A percentile compares a stretch with the other conserved stretches of the same genome.
Evolutionary conservation across 2,329 filamentous ascomycete species (phyloP).

Genomic region (Grosmannia serpens): DNA sequence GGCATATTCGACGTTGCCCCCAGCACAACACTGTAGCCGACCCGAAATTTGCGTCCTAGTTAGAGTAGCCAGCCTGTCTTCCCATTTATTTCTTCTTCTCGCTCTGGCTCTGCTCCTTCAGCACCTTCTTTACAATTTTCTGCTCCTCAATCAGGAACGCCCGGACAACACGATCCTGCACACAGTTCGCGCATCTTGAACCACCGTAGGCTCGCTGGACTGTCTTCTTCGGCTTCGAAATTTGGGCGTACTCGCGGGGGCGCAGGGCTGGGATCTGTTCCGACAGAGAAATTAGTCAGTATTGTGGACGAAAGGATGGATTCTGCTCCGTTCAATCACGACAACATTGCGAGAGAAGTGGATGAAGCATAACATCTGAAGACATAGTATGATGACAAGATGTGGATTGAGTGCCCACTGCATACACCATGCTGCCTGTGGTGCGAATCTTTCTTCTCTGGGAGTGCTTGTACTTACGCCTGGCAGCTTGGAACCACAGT

Average conservation of each 20-base stretch:
- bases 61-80: neutral
- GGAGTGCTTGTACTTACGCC: conserved; percentile 61
- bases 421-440: neutral
- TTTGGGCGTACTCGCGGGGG: conserved; percentile 91
- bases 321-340: neutral
- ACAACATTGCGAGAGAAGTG: neutral
- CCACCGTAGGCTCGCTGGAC: conserved; percentile 98
- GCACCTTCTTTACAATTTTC: conserved; percentile 99
- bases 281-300: neutral
- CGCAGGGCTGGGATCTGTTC: conserved; percentile 70
- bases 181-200: conserved; percentile 96
- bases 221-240: conserved; percentile 99
- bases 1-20: neutral
- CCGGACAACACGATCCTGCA: conserved; percentile 93
- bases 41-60: neutral
- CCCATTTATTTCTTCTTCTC: conserved; percentile 14
- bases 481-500: conserved; percentile 95
- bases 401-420: neutral
- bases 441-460: neutral
- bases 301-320: neutral
- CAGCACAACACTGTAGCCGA: neutral
- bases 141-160: conserved; percentile 99
- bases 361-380: too few relatives aligned
- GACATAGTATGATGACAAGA: neutral
- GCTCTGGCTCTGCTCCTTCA: conserved; percentile 69